phyloP scores from a whole-genome alignment of 2,329 filamentous ascomycete genomes.

The Talaromyces sp. region DNA sequence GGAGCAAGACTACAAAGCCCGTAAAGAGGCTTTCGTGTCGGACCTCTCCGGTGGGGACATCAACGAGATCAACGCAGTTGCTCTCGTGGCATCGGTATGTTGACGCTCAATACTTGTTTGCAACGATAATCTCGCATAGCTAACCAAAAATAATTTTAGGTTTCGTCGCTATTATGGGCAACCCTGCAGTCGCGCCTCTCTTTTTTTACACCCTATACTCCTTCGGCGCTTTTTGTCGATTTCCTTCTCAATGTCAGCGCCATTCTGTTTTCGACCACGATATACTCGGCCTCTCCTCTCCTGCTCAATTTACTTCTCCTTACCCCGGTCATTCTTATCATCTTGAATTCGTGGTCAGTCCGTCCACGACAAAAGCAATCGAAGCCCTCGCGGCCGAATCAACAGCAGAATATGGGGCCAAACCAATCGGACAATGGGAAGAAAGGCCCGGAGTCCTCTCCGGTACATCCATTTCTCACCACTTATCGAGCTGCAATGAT shows the following conservation, averaged over 20 bases:
- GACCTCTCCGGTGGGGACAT: slow-evolving; percentile 80
- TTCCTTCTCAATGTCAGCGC: slow-evolving; percentile 82
- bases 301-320: slow-evolving; percentile 73
- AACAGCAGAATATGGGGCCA: slow-evolving; percentile 20
- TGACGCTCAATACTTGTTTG: not conserved
- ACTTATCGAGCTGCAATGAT: slow-evolving; percentile 90
- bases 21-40: slow-evolving; percentile 95
- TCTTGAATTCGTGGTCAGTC: slow-evolving; percentile 38
- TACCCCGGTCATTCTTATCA: slow-evolving; percentile 65
- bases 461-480: slow-evolving; percentile 88
- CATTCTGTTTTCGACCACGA: slow-evolving; percentile 78
- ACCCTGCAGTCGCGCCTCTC: slow-evolving; percentile 77
- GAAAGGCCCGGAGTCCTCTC: slow-evolving; percentile 53
- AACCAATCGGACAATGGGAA: slow-evolving; percentile 12
- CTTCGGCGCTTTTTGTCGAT: slow-evolving; percentile 68
- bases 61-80: slow-evolving; percentile 81
- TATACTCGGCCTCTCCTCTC: slow-evolving; percentile 73
- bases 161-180: slow-evolving; percentile 82
- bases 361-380: slow-evolving; percentile 31
- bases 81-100: slow-evolving; percentile 73
- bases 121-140: not conserved
- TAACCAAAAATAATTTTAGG: slow-evolving; percentile 47
- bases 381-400: slow-evolving; percentile 29
- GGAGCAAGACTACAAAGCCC: slow-evolving; percentile 70
- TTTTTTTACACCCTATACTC: slow-evolving; percentile 75